Evolutionary conservation across 805 yeast species (phyloP).

Genomic region (Nakazawaea siamensis): DNA sequence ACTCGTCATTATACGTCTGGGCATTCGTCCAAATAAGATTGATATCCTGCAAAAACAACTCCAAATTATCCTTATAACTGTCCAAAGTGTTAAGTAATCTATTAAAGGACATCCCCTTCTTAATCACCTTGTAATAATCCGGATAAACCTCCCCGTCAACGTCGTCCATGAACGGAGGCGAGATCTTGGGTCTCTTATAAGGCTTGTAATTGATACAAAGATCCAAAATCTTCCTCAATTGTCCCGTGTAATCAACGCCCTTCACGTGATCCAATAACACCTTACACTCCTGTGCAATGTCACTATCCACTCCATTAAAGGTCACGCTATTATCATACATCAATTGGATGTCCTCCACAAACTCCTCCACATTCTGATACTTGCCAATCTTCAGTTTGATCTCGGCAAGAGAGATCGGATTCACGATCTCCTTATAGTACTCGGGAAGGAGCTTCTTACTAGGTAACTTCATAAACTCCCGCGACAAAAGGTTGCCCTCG

Average conservation of each 20-base stretch:
- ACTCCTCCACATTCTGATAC: slow-evolving; percentile 30
- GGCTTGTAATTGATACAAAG: slow-evolving; percentile 35
- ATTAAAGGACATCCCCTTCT: slow-evolving; percentile 66
- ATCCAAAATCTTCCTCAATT: slow-evolving; percentile 23
- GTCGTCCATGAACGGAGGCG: slow-evolving; percentile 68
- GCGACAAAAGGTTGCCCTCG: slow-evolving; percentile 18
- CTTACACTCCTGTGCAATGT: slow-evolving; percentile 60
- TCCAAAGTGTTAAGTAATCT: slow-evolving; percentile 48
- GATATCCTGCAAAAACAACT: slow-evolving; percentile 52
- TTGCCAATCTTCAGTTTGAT: slow-evolving; percentile 38
- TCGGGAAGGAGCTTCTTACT: slow-evolving; percentile 71
- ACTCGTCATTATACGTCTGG: slow-evolving; percentile 65
- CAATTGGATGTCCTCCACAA: slow-evolving; percentile 53
- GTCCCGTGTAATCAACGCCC: slow-evolving; percentile 12
- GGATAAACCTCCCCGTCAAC: slow-evolving; percentile 69
- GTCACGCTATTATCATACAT: slow-evolving; percentile 65
- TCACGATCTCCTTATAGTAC: slow-evolving; percentile 56
- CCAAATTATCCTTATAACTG: slow-evolving; percentile 39
- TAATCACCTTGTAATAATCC: slow-evolving; percentile 68
- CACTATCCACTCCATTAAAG: slow-evolving; percentile 59
- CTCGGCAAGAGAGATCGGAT: slow-evolving; percentile 66
- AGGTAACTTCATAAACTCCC: slow-evolving; percentile 66
- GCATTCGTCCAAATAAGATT: slow-evolving; percentile 72
- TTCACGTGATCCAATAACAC: slow-evolving; percentile 46
- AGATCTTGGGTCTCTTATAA: slow-evolving; percentile 41